Percentiles rank a stretch among this genome's conserved stretches.
Conservation (phyloP, 1,284 basidiomycete species). For the Peniophora sp. region DNA sequence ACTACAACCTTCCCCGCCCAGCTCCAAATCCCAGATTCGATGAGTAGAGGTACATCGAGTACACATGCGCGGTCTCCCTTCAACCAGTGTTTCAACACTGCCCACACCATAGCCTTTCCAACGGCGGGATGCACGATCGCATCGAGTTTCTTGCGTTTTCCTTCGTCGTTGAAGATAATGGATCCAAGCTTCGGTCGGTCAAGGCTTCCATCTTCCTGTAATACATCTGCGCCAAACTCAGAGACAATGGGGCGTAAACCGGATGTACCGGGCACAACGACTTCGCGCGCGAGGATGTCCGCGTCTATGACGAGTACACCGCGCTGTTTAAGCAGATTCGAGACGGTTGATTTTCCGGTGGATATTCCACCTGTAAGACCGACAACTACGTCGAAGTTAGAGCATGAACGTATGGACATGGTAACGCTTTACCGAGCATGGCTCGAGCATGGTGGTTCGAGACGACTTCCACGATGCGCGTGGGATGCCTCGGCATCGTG, state of each 20-base stretch:
- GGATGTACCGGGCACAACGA: conserved; percentile 79
- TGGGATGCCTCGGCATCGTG: too few relatives aligned
- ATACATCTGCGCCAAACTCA: conserved; percentile 66
- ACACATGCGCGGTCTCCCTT: conserved; percentile 74
- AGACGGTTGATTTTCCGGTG: conserved; percentile 93
- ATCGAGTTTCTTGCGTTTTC: conserved; percentile 72
- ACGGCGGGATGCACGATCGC: conserved; percentile 89
- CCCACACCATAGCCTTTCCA: conserved; percentile 64
- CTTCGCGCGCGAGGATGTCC: conserved; percentile 83
- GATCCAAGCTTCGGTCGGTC: conserved; percentile 81
- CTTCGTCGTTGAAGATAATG: conserved; percentile 78
- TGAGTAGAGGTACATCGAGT: conserved; percentile 89
- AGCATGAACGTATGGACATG: background rate
- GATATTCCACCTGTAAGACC: conserved; percentile 96
- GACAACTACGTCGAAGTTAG: conserved; percentile 51
- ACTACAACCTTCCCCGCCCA: conserved; percentile 82
- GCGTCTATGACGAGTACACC: conserved; percentile 84
- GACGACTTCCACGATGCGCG: too few relatives aligned
- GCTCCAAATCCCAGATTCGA: conserved; percentile 85
- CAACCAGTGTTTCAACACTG: conserved; percentile 70
- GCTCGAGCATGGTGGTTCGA: background rate
- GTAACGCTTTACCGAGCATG: background rate
- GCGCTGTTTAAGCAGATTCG: conserved; percentile 60
- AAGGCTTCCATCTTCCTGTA: conserved; percentile 66
- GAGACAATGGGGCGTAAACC: conserved; percentile 63